phyloP scores from a whole-genome alignment of 2,329 filamentous ascomycete species.

The Colletotrichum acutatum region DNA sequence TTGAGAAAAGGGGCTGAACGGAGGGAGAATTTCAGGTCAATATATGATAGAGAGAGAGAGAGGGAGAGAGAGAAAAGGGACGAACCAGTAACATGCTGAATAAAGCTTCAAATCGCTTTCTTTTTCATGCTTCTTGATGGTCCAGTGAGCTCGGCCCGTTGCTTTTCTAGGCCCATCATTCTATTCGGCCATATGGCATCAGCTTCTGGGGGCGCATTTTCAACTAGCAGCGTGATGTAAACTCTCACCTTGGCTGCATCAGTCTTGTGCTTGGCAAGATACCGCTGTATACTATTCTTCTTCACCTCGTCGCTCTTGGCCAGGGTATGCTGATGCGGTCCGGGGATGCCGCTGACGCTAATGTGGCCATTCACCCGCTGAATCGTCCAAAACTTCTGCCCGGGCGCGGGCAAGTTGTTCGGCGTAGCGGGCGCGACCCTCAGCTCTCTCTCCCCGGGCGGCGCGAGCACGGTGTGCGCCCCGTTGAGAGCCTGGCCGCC shows the following conservation, averaged over 20 bases:
- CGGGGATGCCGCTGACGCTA: constrained; percentile 73
- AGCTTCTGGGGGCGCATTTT: background rate
- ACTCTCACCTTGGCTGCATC: constrained; percentile 74
- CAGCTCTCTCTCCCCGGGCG: constrained; percentile 22
- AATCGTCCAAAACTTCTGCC: constrained; percentile 75
- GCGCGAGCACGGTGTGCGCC: constrained; percentile 37
- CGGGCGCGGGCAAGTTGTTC: constrained; percentile 17
- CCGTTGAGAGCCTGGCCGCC: constrained; percentile 33
- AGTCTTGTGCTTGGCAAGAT: constrained; percentile 71
- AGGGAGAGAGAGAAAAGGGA: constrained; percentile 31
- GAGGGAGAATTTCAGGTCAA: no score
- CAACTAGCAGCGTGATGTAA: constrained; percentile 9
- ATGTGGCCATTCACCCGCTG: constrained; percentile 83
- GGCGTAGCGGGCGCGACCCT: constrained; percentile 37
- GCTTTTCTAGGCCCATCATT: constrained; percentile 64
- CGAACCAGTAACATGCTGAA: constrained; percentile 85
- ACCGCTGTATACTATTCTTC: constrained; percentile 80
- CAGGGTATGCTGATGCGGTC: constrained; percentile 79
- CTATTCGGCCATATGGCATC: background rate
- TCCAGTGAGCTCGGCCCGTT: constrained; percentile 75
- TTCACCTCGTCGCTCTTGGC: constrained; percentile 83
- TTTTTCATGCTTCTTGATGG: constrained; percentile 75
- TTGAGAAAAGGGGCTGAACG: constrained; percentile 80
- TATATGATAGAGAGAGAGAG: no score
- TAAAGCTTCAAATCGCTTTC: constrained; percentile 81